Evolutionary conservation across 805 yeast species (phyloP).

Genomic region (Saccharomyces jurei): DNA sequence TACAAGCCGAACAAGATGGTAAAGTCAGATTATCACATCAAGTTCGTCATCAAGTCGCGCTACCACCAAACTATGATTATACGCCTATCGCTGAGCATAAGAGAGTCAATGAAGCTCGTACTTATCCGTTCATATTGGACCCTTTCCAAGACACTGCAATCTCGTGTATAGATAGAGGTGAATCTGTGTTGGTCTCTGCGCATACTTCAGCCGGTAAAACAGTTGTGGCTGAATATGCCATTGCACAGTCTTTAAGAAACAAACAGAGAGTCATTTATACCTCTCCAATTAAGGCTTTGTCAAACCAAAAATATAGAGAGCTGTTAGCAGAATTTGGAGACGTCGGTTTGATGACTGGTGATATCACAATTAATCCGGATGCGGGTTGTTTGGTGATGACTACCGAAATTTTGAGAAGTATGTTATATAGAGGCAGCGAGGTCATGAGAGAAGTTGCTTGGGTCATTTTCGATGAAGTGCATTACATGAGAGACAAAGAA

Average conservation of each 20-base stretch:
- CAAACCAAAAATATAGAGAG: slow-evolving; percentile 91
- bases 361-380: slow-evolving; percentile 95
- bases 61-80: slow-evolving; percentile 87
- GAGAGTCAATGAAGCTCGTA: slow-evolving; percentile 69
- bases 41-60: slow-evolving; percentile 95
- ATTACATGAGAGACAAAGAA: slow-evolving; percentile 94
- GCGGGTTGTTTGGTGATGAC: slow-evolving; percentile 99
- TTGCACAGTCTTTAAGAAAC: slow-evolving; percentile 85
- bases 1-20: slow-evolving; percentile 36
- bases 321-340: slow-evolving; percentile 88
- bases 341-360: slow-evolving; percentile 98
- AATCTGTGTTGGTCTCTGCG: slow-evolving; percentile 93
- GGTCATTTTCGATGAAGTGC: slow-evolving; percentile 97
- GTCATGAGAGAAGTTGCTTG: slow-evolving; percentile 98
- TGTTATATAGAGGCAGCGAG: slow-evolving; percentile 96
- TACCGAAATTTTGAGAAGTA: slow-evolving; percentile 91
- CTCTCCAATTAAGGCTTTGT: slow-evolving; percentile 89
- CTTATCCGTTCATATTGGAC: slow-evolving; percentile 87
- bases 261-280: slow-evolving; percentile 93
- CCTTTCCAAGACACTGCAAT: slow-evolving; percentile 97
- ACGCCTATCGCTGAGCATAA: slow-evolving; percentile 83
- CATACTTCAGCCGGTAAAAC: slow-evolving; percentile 97
- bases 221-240: slow-evolving; percentile 94
- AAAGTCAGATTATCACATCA: slow-evolving; percentile 76
- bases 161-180: slow-evolving; percentile 90